Evolutionary conservation across 2,329 filamentous ascomycete species (phyloP).

Genomic region (Ophiostoma angusticollis): DNA sequence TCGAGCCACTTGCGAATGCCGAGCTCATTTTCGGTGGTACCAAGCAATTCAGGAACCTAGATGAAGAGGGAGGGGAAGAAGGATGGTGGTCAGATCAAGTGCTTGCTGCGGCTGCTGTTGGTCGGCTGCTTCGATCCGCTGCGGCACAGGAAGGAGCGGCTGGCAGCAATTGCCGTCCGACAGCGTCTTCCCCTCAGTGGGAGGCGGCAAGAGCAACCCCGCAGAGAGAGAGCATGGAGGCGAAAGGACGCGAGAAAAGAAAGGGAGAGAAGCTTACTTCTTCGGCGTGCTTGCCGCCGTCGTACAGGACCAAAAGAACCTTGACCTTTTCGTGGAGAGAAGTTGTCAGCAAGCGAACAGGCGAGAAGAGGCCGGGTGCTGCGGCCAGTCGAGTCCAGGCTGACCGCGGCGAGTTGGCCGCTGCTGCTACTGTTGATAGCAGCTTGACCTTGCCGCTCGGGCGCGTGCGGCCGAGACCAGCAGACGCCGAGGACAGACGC

Average conservation of each 20-base stretch:
- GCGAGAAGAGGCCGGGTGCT: not conserved
- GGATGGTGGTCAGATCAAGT: not conserved
- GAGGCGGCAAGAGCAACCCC: not conserved
- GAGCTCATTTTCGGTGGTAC: slow-evolving; percentile 97
- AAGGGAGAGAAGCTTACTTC: slow-evolving; percentile 43
- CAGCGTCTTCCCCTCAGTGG: not conserved
- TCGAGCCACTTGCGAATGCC: slow-evolving; percentile 96
- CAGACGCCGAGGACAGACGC: slow-evolving; percentile 3
- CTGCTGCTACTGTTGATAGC: too few species aligned
- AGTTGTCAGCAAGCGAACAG: slow-evolving; percentile 41
- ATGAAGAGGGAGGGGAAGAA: too few species aligned
- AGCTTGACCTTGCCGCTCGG: too few species aligned
- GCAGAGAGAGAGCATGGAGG: not conserved
- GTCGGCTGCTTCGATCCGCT: slow-evolving; percentile 2
- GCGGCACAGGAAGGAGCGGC: slow-evolving; percentile 2
- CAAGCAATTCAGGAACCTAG: slow-evolving; percentile 64
- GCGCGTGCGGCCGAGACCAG: too few species aligned
- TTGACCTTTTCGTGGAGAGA: slow-evolving; percentile 59
- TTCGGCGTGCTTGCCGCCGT: slow-evolving; percentile 78
- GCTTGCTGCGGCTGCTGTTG: not conserved
- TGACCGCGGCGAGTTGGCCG: too few species aligned
- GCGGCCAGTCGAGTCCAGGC: slow-evolving; percentile 1
- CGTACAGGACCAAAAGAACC: slow-evolving; percentile 87
- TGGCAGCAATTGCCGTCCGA: slow-evolving; percentile 4
- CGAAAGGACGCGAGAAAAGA: slow-evolving; percentile 1